Evolutionary conservation across 257 asterid genomes (phyloP), one percentile per base, ranked within the genome.

Genomic region (Lycium ferocissimum): DNA sequence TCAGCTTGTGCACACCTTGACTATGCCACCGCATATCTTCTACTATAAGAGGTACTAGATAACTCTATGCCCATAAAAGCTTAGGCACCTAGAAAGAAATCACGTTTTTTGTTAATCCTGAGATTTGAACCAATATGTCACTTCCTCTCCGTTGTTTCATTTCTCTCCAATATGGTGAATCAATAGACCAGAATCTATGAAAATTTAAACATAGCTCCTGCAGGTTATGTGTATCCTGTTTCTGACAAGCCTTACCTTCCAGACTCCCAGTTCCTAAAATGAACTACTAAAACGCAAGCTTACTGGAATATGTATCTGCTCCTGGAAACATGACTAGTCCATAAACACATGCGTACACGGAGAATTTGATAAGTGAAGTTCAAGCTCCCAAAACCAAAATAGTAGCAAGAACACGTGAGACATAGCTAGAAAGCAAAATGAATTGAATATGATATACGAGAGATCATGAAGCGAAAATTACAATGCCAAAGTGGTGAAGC

Each of bases 351-450:
- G 22, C 7, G 9, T 17, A 2, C 59, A 51, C 62, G 4, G 4
- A 49, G 2, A 75, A 75, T n/a, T 75, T 75, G 62, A 20, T 49
- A 75, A 22, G 22, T 75, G 38, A 73, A 6, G 59, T 73, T 20
- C 7, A 47, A 12, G 40, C 40, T 73, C 40, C 59, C 81, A 73
- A 73, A 40, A 20, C 59, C 81, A 73, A 73, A 40, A 20, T 11
- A 47, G 43, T 47, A 47, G 61, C 59, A 45, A n/a, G 37, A 11
- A 72, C 80, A 72, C 15, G 58, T 45, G 62, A 72, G 38, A 45
- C 51, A 72, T n/a, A 45, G 11, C 38, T 72, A n/a, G 35, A n/a
- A 72, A 72, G 58, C 58, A 72, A 72, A 72, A 20, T 72, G 58
- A 72, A 45, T 5, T 72, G 80, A 72, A 72, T 20, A 20, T 73